A percentile compares a stretch with the other conserved stretches of the same genome.
These are phyloP conservation scores for Blumeriella jaapii DNA, from an alignment of 2,329 filamentous ascomycete genomes.

Conservation along the genomic window DNA sequence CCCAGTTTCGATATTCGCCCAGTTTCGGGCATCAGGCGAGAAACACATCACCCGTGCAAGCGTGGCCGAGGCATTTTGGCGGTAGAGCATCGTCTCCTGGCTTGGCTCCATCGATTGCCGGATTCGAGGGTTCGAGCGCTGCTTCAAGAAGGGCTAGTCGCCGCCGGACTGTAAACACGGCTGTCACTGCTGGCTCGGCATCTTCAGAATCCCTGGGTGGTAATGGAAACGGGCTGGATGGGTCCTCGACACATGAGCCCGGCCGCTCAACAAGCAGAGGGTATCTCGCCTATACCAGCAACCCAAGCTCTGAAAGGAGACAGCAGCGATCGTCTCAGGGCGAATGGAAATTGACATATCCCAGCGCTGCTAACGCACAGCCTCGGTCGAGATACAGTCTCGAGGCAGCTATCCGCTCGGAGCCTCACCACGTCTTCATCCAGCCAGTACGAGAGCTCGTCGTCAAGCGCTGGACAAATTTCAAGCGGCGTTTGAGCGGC, in stretches of 20 bases:
- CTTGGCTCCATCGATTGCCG: conserved; percentile 7
- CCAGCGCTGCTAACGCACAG: neutral
- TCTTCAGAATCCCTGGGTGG: neutral
- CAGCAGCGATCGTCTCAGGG: neutral
- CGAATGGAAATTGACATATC: neutral
- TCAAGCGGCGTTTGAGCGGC: conserved; percentile 20
- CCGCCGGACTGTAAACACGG: conserved; percentile 8
- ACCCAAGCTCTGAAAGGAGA: neutral
- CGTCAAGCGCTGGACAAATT: conserved; percentile 22
- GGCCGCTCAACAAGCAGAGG: neutral
- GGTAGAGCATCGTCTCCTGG: conserved; percentile 7
- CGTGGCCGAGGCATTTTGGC: conserved; percentile 18
- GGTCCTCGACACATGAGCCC: too few relatives aligned
- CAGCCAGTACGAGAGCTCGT: conserved; percentile 25
- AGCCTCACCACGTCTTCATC: conserved; percentile 23
- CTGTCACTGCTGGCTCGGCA: conserved; percentile 13
- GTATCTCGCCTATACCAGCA: neutral
- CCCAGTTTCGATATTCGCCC: conserved; percentile 25
- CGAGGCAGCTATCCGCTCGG: conserved; percentile 20
- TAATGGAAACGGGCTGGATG: neutral
- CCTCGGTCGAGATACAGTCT: conserved; percentile 15
- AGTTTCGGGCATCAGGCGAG: conserved; percentile 25
- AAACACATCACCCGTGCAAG: conserved; percentile 21
- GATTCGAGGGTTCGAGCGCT: conserved; percentile 5
- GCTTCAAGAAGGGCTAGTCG: conserved; percentile 5